Evolutionary conservation across 768 basidiomycete species (phyloP).

Genomic region (Amanita phalloides): DNA sequence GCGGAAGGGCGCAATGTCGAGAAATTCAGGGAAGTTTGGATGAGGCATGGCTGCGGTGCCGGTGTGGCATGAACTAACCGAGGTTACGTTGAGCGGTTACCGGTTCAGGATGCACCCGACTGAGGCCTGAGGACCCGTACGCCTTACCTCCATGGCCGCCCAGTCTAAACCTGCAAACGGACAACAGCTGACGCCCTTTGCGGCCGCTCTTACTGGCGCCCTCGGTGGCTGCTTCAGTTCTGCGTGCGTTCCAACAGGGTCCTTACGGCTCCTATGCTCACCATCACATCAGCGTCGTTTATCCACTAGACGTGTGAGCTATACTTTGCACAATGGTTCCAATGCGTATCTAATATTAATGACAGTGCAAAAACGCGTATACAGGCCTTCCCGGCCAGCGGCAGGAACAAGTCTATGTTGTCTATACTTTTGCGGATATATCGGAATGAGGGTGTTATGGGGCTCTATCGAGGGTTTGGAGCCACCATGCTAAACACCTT

Average conservation of each 20-base stretch:
- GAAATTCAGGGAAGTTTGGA: constrained; percentile 29
- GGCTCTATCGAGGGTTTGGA: constrained; percentile 84
- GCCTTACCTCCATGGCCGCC: constrained; percentile 25
- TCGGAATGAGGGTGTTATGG: constrained; percentile 69
- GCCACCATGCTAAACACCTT: constrained; percentile 99
- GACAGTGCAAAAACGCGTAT: constrained; percentile 88
- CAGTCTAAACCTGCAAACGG: constrained; percentile 52
- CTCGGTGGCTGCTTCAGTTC: constrained; percentile 90
- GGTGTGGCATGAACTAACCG: background rate
- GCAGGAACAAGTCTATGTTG: constrained; percentile 50
- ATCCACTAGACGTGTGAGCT: constrained; percentile 88
- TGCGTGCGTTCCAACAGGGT: constrained; percentile 48
- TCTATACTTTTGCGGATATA: constrained; percentile 61
- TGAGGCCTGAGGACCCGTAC: background rate
- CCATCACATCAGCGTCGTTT: constrained; percentile 55
- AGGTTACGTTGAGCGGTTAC: background rate
- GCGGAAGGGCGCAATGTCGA: constrained; percentile 24
- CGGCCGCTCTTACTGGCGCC: constrained; percentile 85
- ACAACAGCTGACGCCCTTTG: constrained; percentile 74
- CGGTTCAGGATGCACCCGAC: background rate
- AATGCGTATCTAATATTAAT: constrained; percentile 5
- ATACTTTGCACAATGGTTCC: constrained; percentile 1
- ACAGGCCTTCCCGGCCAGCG: constrained; percentile 59
- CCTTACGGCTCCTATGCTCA: constrained; percentile 5
- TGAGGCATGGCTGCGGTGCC: constrained; percentile 4